These are phyloP conservation scores for Colletotrichum endophyticum DNA, from an alignment of 2,329 filamentous ascomycete species.

Conservation along the genomic window DNA sequence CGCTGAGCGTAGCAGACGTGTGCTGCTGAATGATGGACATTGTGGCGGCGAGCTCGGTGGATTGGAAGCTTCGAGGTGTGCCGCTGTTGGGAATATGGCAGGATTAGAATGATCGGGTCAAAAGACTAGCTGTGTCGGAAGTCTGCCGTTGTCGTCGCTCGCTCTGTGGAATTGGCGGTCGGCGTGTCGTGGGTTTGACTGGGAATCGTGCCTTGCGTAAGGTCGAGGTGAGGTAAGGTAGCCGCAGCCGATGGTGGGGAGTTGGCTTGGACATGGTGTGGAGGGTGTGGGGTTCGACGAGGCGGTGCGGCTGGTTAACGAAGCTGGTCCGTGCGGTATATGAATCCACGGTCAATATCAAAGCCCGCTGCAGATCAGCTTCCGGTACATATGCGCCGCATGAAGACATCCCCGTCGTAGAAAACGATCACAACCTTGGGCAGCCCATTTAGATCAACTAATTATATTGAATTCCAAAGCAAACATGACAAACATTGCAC, in stretches of 20 bases:
- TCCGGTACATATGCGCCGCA: not conserved
- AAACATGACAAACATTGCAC: not conserved
- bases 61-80: not conserved
- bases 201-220: not conserved
- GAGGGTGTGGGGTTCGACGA: slow-evolving; percentile 18
- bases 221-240: slow-evolving; percentile 18
- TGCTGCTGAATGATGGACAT: slow-evolving; percentile 75
- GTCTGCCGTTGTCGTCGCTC: not conserved
- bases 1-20: slow-evolving; percentile 62
- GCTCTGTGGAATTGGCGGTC: not conserved
- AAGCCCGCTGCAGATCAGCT: not conserved
- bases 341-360: not conserved
- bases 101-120: not conserved
- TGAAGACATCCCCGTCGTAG: not conserved
- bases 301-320: slow-evolving; percentile 11
- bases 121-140: not conserved
- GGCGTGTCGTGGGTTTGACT: not conserved
- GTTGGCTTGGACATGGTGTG: slow-evolving; percentile 2
- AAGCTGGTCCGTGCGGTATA: not conserved
- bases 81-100: rapidly evolving
- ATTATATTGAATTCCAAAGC: slow-evolving; percentile 5
- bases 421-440: not conserved
- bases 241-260: slow-evolving; percentile 17
- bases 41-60: not conserved
- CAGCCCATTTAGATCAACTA: not conserved